Evolutionary conservation across 352 stramenopile species (phyloP), one percentile per base, ranked within the genome.

Genomic region (Plasmopara viticola): DNA sequence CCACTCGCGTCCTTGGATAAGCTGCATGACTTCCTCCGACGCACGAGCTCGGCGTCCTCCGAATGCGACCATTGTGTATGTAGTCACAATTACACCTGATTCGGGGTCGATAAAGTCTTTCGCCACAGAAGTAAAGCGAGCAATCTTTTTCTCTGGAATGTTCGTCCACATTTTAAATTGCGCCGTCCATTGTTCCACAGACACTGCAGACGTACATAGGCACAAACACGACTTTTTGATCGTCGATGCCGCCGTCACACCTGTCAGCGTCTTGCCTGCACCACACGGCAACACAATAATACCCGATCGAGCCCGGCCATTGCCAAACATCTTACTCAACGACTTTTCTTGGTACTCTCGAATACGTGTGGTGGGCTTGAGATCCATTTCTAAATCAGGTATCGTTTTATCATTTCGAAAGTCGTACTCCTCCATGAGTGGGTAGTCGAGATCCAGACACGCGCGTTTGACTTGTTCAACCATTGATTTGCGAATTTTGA

Each of bases 391-490:
- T 33, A 93, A 76, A 37, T 90, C 80, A 0, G 84, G 70, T 64
- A 92, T 94, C 9, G 76, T 86, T 65, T 89, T 91, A 62, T 91
- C 78, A 29, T 94, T 90, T 44, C 81, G 80, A 70, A 99, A 99
- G 69, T 99, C 96, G 71, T 99, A 99, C 78, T 99, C 97, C 58
- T 99, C 97, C 94, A 99, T 99, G 9, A 99, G 78, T 38, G 97
- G 97, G 75, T 98, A 99, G 58, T 98, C 90, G 71, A 97, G 86
- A 63, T 98, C 79, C 55, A 98, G 69, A 70, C 95, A 97, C 31
- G 90, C 86, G 48, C 89, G 78, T 73, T 98, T 98, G 13, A 98
- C 95, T 44, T 96, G 78, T 67, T 98, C 87, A 15, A 97, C 93
- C 60, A 90, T 86, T 8, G 67, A 86, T 58, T 92, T 92, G 28